phyloP scores from a whole-genome alignment of 2,329 filamentous ascomycete genomes.

The Zymoseptoria pseudotritici region DNA sequence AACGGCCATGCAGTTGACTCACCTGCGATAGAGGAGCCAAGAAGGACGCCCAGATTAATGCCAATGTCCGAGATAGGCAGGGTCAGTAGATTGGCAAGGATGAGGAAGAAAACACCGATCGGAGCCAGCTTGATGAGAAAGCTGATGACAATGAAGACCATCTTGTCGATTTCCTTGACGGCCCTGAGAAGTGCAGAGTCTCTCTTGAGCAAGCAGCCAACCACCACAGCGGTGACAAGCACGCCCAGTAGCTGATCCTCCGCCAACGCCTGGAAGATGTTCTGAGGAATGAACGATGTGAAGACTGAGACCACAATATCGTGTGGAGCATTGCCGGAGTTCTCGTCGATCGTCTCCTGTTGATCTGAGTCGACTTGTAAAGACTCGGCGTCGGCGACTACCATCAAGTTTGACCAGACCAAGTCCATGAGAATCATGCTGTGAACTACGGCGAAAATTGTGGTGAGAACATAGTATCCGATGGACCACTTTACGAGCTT shows the following conservation, averaged over 20 bases:
- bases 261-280: slow-evolving; percentile 42
- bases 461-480: slow-evolving; percentile 45
- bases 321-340: slow-evolving; percentile 31
- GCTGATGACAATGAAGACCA: slow-evolving; percentile 42
- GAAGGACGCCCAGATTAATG: slow-evolving; percentile 44
- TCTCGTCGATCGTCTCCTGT: slow-evolving; percentile 30
- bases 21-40: slow-evolving; percentile 38
- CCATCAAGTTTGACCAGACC: slow-evolving; percentile 44
- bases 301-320: slow-evolving; percentile 44
- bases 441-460: slow-evolving; percentile 43
- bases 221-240: slow-evolving; percentile 41
- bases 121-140: slow-evolving; percentile 45
- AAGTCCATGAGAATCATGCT: slow-evolving; percentile 41
- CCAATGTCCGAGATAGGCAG: slow-evolving; percentile 44
- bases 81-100: slow-evolving; percentile 46
- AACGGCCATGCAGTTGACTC: not conserved
- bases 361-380: slow-evolving; percentile 29
- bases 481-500: slow-evolving; percentile 44
- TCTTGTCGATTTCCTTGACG: slow-evolving; percentile 42
- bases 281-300: slow-evolving; percentile 44
- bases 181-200: slow-evolving; percentile 37
- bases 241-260: slow-evolving; percentile 42
- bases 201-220: slow-evolving; percentile 42
- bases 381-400: slow-evolving; percentile 27
- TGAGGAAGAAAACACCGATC: slow-evolving; percentile 48